Conservation (phyloP, 2,329 filamentous ascomycete species). For the Neocatenulostroma microsporum region DNA sequence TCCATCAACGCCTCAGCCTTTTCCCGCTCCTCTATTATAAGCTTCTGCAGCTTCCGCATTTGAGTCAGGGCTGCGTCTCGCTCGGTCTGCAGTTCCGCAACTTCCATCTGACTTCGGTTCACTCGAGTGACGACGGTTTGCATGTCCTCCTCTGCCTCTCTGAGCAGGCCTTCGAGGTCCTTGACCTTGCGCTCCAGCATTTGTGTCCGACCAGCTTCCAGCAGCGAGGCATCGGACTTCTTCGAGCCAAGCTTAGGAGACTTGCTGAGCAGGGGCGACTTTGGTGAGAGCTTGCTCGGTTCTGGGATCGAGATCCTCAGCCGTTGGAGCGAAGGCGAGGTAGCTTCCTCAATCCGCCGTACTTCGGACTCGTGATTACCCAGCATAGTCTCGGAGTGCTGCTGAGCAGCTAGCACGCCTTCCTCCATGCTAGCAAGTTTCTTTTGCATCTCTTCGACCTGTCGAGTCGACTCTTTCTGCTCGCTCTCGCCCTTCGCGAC, state of each 20-base stretch:
- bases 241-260: conserved; percentile 36
- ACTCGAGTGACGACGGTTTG: conserved; percentile 74
- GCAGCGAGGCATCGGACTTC: conserved; percentile 13
- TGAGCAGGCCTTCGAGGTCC: conserved; percentile 75
- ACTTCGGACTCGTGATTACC: conserved; percentile 81
- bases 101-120: conserved; percentile 76
- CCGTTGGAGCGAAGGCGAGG: conserved; percentile 68
- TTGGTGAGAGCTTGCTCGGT: conserved; percentile 39
- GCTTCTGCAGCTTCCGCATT: conserved; percentile 60
- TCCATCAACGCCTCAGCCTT: conserved; percentile 43
- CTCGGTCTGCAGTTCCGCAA: conserved; percentile 67
- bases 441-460: conserved; percentile 76
- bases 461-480: conserved; percentile 68
- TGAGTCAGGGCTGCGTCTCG: conserved; percentile 66
- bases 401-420: conserved; percentile 71
- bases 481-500: conserved; percentile 77
- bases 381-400: conserved; percentile 77
- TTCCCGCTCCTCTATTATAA: conserved; percentile 57
- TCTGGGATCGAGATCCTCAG: conserved; percentile 43
- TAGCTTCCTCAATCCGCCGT: conserved; percentile 63
- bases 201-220: conserved; percentile 64
- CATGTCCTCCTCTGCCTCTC: conserved; percentile 72
- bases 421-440: conserved; percentile 78
- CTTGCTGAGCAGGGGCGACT: conserved; percentile 49
- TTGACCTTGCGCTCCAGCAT: conserved; percentile 68